Evolutionary conservation across 2,329 filamentous ascomycete species (phyloP).

Genomic region (Ascochyta koolunga): DNA sequence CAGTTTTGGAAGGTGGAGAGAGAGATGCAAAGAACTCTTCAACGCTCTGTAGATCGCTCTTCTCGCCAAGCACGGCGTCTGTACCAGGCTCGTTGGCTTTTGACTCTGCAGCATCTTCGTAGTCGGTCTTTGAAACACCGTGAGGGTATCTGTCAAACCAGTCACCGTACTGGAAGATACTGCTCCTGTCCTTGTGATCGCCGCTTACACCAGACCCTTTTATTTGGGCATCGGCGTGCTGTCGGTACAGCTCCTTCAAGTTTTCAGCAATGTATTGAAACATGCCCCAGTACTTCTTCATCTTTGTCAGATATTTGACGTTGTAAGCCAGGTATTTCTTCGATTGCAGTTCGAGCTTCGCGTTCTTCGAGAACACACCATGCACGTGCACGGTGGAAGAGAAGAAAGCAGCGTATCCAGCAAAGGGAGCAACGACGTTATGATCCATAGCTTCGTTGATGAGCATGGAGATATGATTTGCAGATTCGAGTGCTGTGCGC

Average conservation of each 20-base stretch:
- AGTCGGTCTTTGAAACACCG: slow-evolving; percentile 83
- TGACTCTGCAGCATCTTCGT: slow-evolving; percentile 73
- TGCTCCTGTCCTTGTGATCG: slow-evolving; percentile 46
- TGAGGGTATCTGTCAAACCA: slow-evolving; percentile 97
- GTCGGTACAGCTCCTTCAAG: slow-evolving; percentile 84
- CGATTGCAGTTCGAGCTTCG: slow-evolving; percentile 73
- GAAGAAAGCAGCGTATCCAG: slow-evolving; percentile 91
- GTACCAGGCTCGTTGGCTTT: slow-evolving; percentile 77
- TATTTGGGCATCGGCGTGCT: slow-evolving; percentile 80
- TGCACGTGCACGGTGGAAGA: slow-evolving; percentile 94
- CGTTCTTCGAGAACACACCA: slow-evolving; percentile 86
- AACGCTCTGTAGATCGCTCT: slow-evolving; percentile 88
- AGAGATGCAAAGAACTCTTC: slow-evolving; percentile 91
- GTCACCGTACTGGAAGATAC: slow-evolving; percentile 93
- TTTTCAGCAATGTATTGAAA: slow-evolving; percentile 97
- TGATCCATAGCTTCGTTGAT: slow-evolving; percentile 81
- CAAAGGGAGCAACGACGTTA: slow-evolving; percentile 86
- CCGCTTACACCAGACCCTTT: slow-evolving; percentile 61
- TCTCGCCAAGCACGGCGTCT: slow-evolving; percentile 88
- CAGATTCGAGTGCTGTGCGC: slow-evolving; percentile 78
- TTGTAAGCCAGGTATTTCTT: slow-evolving; percentile 87
- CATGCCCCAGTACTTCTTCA: slow-evolving; percentile 99
- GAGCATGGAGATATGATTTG: slow-evolving; percentile 83
- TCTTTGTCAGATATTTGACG: slow-evolving; percentile 86
- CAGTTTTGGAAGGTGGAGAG: slow-evolving; percentile 63